Conservation (phyloP, 1,284 basidiomycete species). For the Papiliotrema fonsecae region DNA sequence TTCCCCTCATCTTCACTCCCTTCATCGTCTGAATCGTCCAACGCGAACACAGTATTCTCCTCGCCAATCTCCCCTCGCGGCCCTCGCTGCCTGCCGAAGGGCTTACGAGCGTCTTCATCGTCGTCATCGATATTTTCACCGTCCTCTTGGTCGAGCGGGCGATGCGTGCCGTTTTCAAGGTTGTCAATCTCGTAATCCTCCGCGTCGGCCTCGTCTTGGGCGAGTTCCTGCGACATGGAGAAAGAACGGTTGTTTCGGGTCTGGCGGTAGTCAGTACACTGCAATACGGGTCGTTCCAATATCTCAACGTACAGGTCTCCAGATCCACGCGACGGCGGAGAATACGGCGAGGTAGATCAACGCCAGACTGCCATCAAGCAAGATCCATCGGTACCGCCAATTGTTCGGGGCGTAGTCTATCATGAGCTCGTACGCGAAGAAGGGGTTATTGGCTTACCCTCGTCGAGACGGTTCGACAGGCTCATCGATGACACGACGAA, state of each 20-base stretch:
- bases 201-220: conserved; percentile 79
- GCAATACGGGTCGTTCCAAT: no score
- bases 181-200: conserved; percentile 87
- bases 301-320: conserved; percentile 66
- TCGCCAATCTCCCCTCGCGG: conserved; percentile 51
- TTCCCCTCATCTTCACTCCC: conserved; percentile 26
- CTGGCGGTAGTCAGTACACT: no score
- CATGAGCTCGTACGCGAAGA: conserved; percentile 1
- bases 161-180: conserved; percentile 51
- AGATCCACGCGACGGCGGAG: conserved; percentile 76
- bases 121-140: conserved; percentile 56
- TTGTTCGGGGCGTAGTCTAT: conserved; percentile 85
- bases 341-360: conserved; percentile 80
- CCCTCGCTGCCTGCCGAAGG: conserved; percentile 12
- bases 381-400: conserved; percentile 93
- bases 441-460: conserved; percentile 56
- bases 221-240: conserved; percentile 52
- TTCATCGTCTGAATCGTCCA: conserved; percentile 68
- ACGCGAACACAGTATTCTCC: conserved; percentile 83
- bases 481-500: conserved; percentile 88
- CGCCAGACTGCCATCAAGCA: conserved; percentile 92
- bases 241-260: conserved; percentile 85
- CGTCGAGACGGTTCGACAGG: conserved; percentile 82
- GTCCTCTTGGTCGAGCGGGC: conserved; percentile 47
- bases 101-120: conserved; percentile 46